Evolutionary conservation across 257 asterid species (phyloP), one percentile per base, ranked within the genome.

Genomic region (Linderniella brevidens): DNA sequence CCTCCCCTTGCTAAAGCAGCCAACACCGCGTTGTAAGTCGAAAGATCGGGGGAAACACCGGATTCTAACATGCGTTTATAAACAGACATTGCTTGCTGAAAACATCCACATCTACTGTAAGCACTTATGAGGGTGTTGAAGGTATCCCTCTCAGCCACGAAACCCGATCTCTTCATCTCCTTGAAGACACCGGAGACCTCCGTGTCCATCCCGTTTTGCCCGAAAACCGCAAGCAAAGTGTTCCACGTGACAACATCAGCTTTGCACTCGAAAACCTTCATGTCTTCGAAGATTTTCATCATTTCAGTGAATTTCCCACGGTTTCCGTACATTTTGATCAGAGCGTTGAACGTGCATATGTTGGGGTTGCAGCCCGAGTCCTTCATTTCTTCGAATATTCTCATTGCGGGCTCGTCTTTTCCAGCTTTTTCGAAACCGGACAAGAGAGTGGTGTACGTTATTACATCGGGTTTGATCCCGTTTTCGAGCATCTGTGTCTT

Each of bases 341-440:
- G 73, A 3, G 98, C 93, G 55, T 88, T 88, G 52, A 74, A 88
- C 1, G 98, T 88, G 67, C 92, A 88, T 35, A 84, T 88, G 68
- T 88, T 88, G 11, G 98, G 95, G 35, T 62, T 76, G 61, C 93
- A 80, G 11, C 85, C 90, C 1, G 63, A 58, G 57, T 44, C 35
- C 41, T 60, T 65, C 97, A 87, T 87, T 65, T 87, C 95, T 42
- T 80, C 70, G 40, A 77, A 83, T 35, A 80, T 58, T 71, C 64
- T 72, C 81, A 76, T 73, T 1, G 97, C 97, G 5, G 77, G 63
- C 59, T 72, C 93, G 52, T 88, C 95, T 68, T 76, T 88, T 16
- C 94, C 98, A 16, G 95, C 84, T 73, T 84, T 80, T 71, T 88
- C 95, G 55, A 74, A 88, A 44, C 98, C 98, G 0, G 98, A 88